A percentile compares a stretch with the other conserved stretches of the same genome.
phyloP scores from a whole-genome alignment of 352 stramenopile species.

The Pythium sp. region DNA sequence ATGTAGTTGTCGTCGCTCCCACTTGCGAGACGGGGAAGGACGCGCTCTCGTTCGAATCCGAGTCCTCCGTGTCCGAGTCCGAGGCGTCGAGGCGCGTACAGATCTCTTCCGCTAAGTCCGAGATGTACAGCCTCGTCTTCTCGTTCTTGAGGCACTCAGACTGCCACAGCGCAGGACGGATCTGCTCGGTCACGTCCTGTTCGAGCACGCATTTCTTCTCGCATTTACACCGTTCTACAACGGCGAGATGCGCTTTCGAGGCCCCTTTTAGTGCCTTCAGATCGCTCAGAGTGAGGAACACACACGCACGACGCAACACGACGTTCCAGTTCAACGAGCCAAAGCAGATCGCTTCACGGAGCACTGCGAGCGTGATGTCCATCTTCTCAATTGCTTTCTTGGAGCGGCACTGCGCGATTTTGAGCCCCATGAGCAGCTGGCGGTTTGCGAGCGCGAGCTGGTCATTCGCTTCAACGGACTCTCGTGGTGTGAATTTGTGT shows the following conservation, averaged over 20 bases:
- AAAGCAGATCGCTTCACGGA: constrained; percentile 43
- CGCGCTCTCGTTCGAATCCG: constrained; percentile 3
- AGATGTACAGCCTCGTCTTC: constrained; percentile 42
- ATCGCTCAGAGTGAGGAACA: constrained; percentile 50
- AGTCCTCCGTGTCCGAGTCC: constrained; percentile 24
- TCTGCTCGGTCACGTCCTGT: constrained; percentile 10
- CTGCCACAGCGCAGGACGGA: constrained; percentile 40
- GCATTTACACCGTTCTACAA: constrained; percentile 25
- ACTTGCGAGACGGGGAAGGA: background rate
- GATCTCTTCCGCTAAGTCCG: constrained; percentile 56
- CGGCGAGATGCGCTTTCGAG: constrained; percentile 28
- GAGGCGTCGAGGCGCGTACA: constrained; percentile 35
- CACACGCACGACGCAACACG: constrained; percentile 20
- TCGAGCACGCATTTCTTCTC: constrained; percentile 28
- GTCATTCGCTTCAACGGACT: constrained; percentile 57
- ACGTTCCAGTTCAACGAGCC: constrained; percentile 25
- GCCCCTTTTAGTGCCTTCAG: constrained; percentile 33
- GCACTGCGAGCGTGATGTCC: constrained; percentile 45
- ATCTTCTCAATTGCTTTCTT: constrained; percentile 57
- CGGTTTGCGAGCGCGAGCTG: constrained; percentile 62
- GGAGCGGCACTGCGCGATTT: constrained; percentile 54
- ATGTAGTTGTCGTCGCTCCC: background rate
- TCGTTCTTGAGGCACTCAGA: constrained; percentile 44
- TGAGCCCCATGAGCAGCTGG: constrained; percentile 69
- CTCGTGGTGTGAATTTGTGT: constrained; percentile 64